Evolutionary conservation across 2,329 filamentous ascomycete genomes (phyloP).

Genomic region (Pestalotiopsis sp.): DNA sequence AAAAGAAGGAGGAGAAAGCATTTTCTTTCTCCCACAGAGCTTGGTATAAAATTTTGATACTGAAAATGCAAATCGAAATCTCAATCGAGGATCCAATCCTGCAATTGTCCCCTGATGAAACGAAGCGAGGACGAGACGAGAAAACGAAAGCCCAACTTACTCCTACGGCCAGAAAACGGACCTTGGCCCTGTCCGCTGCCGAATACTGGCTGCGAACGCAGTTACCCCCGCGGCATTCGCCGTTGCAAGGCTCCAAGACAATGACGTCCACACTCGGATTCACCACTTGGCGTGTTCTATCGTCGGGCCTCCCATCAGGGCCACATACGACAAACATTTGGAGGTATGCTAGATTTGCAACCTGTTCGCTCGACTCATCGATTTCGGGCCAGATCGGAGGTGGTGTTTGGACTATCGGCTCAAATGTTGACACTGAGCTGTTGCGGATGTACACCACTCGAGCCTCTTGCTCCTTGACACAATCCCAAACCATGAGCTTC

Average conservation of each 20-base stretch:
- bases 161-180: conserved; percentile 28
- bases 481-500: conserved; percentile 31
- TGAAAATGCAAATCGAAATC: background rate
- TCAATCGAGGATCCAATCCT: too few relatives aligned
- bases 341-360: conserved; percentile 23
- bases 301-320: background rate
- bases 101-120: too few relatives aligned
- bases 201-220: conserved; percentile 29
- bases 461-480: conserved; percentile 20
- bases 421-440: conserved; percentile 16
- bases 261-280: conserved; percentile 27
- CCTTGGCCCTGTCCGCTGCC: conserved; percentile 23
- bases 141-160: conserved; percentile 2
- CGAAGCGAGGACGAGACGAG: too few relatives aligned
- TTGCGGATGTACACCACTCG: conserved; percentile 31
- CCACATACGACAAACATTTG: conserved; percentile 23
- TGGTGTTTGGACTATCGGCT: conserved; percentile 22
- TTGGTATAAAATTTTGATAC: background rate
- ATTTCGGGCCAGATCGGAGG: conserved; percentile 28
- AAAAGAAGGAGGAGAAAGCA: too few relatives aligned
- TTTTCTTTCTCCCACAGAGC: background rate
- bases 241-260: conserved; percentile 31
- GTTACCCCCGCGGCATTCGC: conserved; percentile 27
- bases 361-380: conserved; percentile 18
- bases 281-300: conserved; percentile 21